Base-by-base conservation (phyloP, 495 filamentous ascomycete species). In the Hypoxylon lenormandii region DNA sequence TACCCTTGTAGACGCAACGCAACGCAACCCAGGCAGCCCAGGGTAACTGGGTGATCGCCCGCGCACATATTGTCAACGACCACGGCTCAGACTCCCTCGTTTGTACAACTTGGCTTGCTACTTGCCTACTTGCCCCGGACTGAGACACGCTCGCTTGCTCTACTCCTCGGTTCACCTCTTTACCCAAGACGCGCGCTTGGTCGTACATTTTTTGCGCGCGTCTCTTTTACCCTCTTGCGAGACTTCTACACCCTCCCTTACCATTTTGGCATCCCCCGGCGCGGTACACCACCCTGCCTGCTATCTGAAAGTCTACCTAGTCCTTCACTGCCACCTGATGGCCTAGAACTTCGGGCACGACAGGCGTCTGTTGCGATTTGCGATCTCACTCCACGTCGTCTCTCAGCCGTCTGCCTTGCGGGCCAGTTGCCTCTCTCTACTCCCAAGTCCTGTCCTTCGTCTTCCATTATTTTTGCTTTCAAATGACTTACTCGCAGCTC, bases 401-500 rank as follows among this genome's bases (percentile, higher is more conserved):
- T 63, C 67, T 69, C 70, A 68, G 30, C 67, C 57, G 43, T 69
- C 71, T 72, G 33, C 67, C 58, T 62, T 60, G 51, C 64, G 50
- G 50, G 12, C 40, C 16, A 62, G 53, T 52, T 70, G 56, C 60
- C 49, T 66, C 53, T 53, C 7, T 28, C n/a, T n/a, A n/a, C n/a
- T n/a, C 30, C 30, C 30, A 10, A 38, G 58, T 67, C 43, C 63
- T 55, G 38, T 66, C 16, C 16, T 59, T 72, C 69, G 57, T 42
- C 15, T 19, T 45, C 42, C 15, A 56, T 73, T 72, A 63, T 64
- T 68, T 69, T 57, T 65, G 58, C 52, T 74, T 61, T 72, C 70
- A 79, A 80, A 83, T 83, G 81, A 80, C 74, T 78, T 65, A 50
- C 69, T 56, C 63, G 73, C 74, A 66, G 58, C 66, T 72, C 66